Percentiles rank a stretch among this genome's conserved stretches.
Conservation (phyloP, 345 rosid species). For the Salix purpurea region DNA sequence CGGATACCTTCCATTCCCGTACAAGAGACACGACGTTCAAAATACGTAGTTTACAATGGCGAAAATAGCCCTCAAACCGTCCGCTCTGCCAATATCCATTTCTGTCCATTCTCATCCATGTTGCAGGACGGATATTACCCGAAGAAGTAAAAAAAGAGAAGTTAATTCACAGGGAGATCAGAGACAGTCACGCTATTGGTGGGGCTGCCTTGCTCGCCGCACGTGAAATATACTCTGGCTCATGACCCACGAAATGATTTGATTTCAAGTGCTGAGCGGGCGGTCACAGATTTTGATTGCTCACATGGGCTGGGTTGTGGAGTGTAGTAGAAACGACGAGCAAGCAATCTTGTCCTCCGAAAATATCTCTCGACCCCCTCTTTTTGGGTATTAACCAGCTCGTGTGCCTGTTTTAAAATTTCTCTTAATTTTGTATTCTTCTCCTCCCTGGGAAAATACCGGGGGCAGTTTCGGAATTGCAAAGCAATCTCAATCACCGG, state of each 20-base stretch:
- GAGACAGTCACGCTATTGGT: background rate
- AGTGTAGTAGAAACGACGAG: background rate
- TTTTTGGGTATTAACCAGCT: too few species aligned
- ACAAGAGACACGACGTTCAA: too few species aligned
- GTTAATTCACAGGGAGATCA: background rate
- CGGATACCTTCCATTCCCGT: background rate
- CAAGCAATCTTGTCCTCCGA: background rate
- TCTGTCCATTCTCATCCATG: background rate
- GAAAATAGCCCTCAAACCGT: background rate
- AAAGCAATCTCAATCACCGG: background rate
- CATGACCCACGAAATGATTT: conserved; percentile 24
- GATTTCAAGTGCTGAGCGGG: conserved; percentile 9
- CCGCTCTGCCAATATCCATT: background rate
- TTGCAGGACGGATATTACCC: background rate
- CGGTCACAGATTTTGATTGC: background rate
- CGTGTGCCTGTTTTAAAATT: too few species aligned
- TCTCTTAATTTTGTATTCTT: too few species aligned
- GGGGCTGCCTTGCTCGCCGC: conserved; percentile 6
- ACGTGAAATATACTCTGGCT: conserved; percentile 17
- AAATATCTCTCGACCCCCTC: background rate
- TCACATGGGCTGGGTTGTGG: conserved; percentile 16
- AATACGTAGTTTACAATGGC: background rate
- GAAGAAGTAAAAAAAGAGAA: background rate
- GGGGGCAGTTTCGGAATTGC: background rate
- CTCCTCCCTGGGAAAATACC: too few species aligned